Conservation (phyloP, 2,329 filamentous ascomycete species). For the Monilinia vaccinii-corymbosi region DNA sequence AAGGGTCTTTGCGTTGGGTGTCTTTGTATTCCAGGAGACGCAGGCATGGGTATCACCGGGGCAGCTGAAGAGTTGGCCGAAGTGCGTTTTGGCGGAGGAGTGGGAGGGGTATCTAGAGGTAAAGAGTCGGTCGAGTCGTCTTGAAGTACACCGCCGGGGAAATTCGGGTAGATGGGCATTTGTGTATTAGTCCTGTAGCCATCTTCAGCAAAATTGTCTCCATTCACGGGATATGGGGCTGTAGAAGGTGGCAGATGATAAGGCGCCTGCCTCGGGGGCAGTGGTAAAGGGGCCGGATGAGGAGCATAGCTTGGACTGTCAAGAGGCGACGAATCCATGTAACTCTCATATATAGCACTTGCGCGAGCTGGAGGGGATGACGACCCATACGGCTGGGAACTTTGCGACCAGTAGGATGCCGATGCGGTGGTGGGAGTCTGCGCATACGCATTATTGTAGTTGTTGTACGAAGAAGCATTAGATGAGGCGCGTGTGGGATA, state of each 20-base stretch:
- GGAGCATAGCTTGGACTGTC: slow-evolving; percentile 20
- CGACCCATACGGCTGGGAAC: slow-evolving; percentile 18
- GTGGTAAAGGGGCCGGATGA: slow-evolving; percentile 19
- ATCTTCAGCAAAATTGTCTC: slow-evolving; percentile 18
- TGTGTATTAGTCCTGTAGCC: slow-evolving; percentile 20
- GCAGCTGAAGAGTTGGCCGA: slow-evolving; percentile 18
- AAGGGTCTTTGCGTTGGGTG: slow-evolving; percentile 29
- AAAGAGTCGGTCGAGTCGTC: slow-evolving; percentile 2
- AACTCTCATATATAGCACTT: slow-evolving; percentile 22
- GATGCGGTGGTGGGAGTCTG: slow-evolving; percentile 36
- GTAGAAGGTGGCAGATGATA: slow-evolving; percentile 20
- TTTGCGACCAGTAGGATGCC: slow-evolving; percentile 24
- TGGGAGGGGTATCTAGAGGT: slow-evolving; percentile 14
- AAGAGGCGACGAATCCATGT: slow-evolving; percentile 15
- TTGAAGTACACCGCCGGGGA: slow-evolving; percentile 15
- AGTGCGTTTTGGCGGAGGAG: slow-evolving; percentile 16
- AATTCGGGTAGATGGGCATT: slow-evolving; percentile 19
- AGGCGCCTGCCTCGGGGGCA: slow-evolving; percentile 18
- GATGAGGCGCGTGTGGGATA: slow-evolving; percentile 44
- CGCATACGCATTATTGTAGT: slow-evolving; percentile 27
- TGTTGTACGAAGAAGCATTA: slow-evolving; percentile 49
- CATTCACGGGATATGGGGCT: slow-evolving; percentile 24
- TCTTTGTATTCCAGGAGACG: slow-evolving; percentile 20
- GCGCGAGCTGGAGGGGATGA: slow-evolving; percentile 20
- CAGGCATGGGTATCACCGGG: slow-evolving; percentile 11